Evolutionary conservation across 352 stramenopile genomes (phyloP).

Genomic region (Pythium folliculosum): DNA sequence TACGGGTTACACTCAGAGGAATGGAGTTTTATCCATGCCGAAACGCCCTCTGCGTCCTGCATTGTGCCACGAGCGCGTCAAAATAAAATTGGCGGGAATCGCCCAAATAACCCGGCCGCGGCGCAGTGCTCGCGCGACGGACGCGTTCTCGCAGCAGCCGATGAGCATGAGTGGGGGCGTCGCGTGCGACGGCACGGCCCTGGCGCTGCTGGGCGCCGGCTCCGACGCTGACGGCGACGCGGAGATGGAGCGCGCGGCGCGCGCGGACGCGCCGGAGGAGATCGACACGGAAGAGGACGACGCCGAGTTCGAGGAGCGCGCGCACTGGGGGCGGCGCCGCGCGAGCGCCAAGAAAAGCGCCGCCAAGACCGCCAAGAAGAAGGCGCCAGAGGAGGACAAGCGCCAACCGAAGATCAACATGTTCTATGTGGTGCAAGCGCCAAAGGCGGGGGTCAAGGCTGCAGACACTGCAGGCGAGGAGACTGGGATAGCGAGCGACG

Average conservation of each 20-base stretch:
- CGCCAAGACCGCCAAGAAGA: constrained; percentile 12
- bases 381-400: constrained; percentile 34
- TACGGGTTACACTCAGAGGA: too few relatives aligned
- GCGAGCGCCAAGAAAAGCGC: constrained; percentile 36
- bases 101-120: constrained; percentile 12
- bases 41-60: background rate
- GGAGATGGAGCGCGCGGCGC: constrained; percentile 4
- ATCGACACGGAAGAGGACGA: constrained; percentile 79
- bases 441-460: background rate
- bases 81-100: constrained; percentile 39
- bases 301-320: constrained; percentile 67
- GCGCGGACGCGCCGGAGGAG: constrained; percentile 34
- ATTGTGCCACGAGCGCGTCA: constrained; percentile 2
- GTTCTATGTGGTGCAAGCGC: constrained; percentile 42
- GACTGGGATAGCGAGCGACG: background rate
- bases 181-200: constrained; percentile 10
- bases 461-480: background rate
- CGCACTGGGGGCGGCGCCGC: constrained; percentile 59
- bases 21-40: constrained; percentile 4
- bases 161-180: background rate
- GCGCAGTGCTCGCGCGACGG: background rate
- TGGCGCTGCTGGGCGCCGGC: constrained; percentile 37
- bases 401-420: constrained; percentile 66
- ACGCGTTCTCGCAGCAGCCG: background rate
- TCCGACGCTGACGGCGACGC: constrained; percentile 1